A percentile compares a stretch with the other conserved stretches of the same genome.
Conservation (phyloP, 345 rosid species). For the Aethionema arabicum region DNA sequence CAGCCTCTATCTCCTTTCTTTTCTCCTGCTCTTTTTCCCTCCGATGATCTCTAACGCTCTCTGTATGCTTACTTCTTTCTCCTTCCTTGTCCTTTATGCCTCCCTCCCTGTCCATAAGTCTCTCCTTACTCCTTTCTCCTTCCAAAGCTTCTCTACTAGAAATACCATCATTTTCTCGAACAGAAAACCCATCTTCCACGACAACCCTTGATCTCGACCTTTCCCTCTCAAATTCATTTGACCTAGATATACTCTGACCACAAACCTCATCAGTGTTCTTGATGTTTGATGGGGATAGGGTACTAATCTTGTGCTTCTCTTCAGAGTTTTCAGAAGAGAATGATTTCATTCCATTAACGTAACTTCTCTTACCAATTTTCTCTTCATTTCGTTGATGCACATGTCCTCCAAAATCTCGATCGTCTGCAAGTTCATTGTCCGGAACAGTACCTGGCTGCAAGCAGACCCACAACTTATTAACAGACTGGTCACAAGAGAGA, state of each 20-base stretch:
- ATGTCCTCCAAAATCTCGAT: slow-evolving; percentile 13
- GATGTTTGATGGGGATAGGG: slow-evolving; percentile 33
- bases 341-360: slow-evolving; percentile 29
- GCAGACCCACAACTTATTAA: slow-evolving; percentile 14
- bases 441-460: slow-evolving; percentile 37
- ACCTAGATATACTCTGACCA: slow-evolving; percentile 40
- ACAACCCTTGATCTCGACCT: slow-evolving; percentile 50
- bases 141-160: slow-evolving; percentile 32
- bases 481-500: slow-evolving; percentile 3
- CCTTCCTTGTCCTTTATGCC: slow-evolving; percentile 23
- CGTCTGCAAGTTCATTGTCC: not conserved
- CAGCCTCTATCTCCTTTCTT: slow-evolving; percentile 41
- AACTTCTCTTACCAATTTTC: slow-evolving; percentile 41
- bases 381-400: slow-evolving; percentile 22
- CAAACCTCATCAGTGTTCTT: slow-evolving; percentile 39
- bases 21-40: slow-evolving; percentile 40
- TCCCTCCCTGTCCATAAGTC: slow-evolving; percentile 23
- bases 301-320: slow-evolving; percentile 27
- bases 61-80: slow-evolving; percentile 40
- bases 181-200: slow-evolving; percentile 39
- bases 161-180: slow-evolving; percentile 23
- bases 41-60: slow-evolving; percentile 27
- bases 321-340: slow-evolving; percentile 39
- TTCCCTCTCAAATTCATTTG: slow-evolving; percentile 42
- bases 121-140: slow-evolving; percentile 23